Percentiles rank a stretch among this genome's conserved stretches.
Evolutionary conservation across 2,329 filamentous ascomycete genomes (phyloP).

Genomic region (Penicillium sp.): DNA sequence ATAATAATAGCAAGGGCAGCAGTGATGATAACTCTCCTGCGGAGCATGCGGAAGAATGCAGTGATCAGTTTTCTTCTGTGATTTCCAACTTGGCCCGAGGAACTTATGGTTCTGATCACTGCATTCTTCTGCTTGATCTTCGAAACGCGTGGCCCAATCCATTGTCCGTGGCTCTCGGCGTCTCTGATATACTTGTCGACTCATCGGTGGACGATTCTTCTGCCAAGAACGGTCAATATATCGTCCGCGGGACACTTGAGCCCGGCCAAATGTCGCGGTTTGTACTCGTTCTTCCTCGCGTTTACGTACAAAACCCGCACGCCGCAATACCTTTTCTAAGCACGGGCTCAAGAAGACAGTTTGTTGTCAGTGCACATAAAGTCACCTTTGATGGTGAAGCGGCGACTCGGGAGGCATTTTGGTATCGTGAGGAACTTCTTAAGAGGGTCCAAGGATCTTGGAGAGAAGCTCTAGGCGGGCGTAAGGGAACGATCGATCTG

Average conservation of each 20-base stretch:
- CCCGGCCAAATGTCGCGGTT: constrained; percentile 72
- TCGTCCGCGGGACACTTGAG: constrained; percentile 54
- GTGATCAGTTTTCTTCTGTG: constrained; percentile 52
- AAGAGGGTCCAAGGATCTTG: constrained; percentile 73
- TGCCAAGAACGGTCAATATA: constrained; percentile 29
- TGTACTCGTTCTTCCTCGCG: constrained; percentile 74
- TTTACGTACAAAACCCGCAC: constrained; percentile 78
- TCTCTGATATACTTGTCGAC: constrained; percentile 38
- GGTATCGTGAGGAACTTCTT: constrained; percentile 84
- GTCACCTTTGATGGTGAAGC: constrained; percentile 80
- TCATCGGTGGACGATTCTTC: constrained; percentile 17
- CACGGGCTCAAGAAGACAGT: constrained; percentile 83
- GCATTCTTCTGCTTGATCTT: constrained; percentile 80
- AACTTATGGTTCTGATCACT: constrained; percentile 65
- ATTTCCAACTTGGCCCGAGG: constrained; percentile 48
- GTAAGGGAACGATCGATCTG: constrained; percentile 74
- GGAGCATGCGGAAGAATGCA: constrained; percentile 13
- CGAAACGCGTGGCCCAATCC: constrained; percentile 89
- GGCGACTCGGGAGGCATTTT: constrained; percentile 80
- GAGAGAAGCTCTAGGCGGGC: constrained; percentile 63
- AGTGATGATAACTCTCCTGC: too few species aligned
- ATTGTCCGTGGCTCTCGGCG: constrained; percentile 67
- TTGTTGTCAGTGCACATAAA: constrained; percentile 81
- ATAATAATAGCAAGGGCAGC: constrained; percentile 23
- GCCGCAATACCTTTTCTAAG: constrained; percentile 80